Evolutionary conservation across 1,284 basidiomycete genomes (phyloP).

Genomic region (Heterobasidion parviporum): DNA sequence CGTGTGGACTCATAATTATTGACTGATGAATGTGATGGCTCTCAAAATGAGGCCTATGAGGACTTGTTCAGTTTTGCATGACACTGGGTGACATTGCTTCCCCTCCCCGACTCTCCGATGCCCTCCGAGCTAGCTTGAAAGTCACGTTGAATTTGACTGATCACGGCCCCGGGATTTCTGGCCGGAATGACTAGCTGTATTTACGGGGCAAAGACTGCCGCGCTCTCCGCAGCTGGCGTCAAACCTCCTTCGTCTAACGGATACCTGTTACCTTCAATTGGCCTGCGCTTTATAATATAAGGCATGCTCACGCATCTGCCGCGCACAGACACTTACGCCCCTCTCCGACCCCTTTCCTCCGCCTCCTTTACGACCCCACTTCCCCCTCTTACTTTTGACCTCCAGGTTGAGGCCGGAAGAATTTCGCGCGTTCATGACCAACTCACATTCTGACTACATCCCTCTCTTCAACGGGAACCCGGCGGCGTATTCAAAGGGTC

Average conservation of each 20-base stretch:
- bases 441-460: neutral
- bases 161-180: no score
- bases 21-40: no score
- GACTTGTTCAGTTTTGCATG: no score
- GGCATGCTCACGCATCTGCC: neutral
- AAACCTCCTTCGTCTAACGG: no score
- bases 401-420: neutral
- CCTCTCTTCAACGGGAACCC: neutral
- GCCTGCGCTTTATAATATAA: neutral
- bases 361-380: neutral
- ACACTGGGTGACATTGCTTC: no score
- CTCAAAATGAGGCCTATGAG: no score
- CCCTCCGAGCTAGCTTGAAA: no score
- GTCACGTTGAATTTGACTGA: no score
- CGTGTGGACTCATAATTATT: neutral
- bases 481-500: neutral
- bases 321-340: neutral
- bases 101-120: no score
- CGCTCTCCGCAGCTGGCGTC: no score
- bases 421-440: neutral
- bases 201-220: no score
- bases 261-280: neutral
- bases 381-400: neutral
- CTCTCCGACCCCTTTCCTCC: neutral
- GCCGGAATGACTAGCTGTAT: no score